Evolutionary conservation across 352 stramenopile genomes (phyloP).

Genomic region (Phytopythium sindhum): DNA sequence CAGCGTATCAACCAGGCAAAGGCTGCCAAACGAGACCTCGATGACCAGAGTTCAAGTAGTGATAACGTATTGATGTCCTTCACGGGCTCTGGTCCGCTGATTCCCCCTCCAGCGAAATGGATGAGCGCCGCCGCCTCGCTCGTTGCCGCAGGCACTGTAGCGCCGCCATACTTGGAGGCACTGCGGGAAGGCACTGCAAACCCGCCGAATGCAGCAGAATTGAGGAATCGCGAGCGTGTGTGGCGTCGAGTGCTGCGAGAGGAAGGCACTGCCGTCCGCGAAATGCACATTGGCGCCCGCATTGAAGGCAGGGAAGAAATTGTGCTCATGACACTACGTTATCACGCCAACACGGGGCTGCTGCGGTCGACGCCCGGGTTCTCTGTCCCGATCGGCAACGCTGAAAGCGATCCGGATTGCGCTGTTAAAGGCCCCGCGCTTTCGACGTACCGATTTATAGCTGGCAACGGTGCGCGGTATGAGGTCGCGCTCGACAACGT

Average conservation of each 20-base stretch:
- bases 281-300: slow-evolving; percentile 59
- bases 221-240: slow-evolving; percentile 11
- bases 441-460: slow-evolving; percentile 39
- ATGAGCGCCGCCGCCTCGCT: not conserved
- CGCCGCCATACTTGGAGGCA: not conserved
- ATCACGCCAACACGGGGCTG: slow-evolving; percentile 44
- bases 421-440: slow-evolving; percentile 35
- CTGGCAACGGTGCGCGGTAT: slow-evolving; percentile 30
- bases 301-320: slow-evolving; percentile 30
- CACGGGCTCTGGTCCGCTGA: not conserved
- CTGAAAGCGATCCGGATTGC: slow-evolving; percentile 31
- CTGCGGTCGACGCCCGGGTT: slow-evolving; percentile 57
- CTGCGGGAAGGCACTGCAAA: not conserved
- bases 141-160: not conserved
- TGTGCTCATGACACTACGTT: slow-evolving; percentile 46
- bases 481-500: slow-evolving; percentile 64
- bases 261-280: slow-evolving; percentile 16
- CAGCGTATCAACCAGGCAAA: not conserved
- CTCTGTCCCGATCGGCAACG: slow-evolving; percentile 31
- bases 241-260: slow-evolving; percentile 49
- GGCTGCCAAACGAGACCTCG: not conserved
- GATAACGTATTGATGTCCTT: not conserved
- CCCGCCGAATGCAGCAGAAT: not conserved
- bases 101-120: slow-evolving; percentile 12
- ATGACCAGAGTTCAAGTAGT: slow-evolving; percentile 4